Conservation (phyloP, 2,329 filamentous ascomycete species). For the Zalaria obscura region DNA sequence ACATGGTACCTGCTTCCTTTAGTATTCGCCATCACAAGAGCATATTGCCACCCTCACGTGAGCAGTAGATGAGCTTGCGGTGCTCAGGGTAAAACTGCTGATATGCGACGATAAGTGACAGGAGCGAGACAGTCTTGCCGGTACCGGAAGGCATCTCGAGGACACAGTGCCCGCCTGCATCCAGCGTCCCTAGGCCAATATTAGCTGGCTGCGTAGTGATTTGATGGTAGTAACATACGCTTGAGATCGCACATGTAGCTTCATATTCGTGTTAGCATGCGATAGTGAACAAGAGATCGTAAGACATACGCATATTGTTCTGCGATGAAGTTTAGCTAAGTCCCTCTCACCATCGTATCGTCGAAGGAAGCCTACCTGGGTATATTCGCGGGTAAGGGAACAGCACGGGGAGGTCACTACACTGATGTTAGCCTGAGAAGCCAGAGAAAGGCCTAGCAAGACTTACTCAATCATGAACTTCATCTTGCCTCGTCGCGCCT, state of each 20-base stretch:
- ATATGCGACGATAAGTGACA: slow-evolving; percentile 93
- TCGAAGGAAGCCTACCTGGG: slow-evolving; percentile 26
- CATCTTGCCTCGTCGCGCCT: slow-evolving; percentile 48
- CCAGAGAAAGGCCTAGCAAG: background rate
- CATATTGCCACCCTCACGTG: slow-evolving; percentile 41
- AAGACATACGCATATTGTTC: slow-evolving; percentile 50
- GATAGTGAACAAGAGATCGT: background rate
- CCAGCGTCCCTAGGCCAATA: slow-evolving; percentile 50
- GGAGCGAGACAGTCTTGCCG: slow-evolving; percentile 87
- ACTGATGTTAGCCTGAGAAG: background rate
- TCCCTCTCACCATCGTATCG: too few relatives aligned
- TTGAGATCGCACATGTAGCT: slow-evolving; percentile 77
- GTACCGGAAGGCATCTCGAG: slow-evolving; percentile 98
- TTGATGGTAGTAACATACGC: slow-evolving; percentile 22
- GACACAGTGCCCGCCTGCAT: slow-evolving; percentile 88
- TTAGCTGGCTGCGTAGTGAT: background rate
- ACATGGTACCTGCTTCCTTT: slow-evolving; percentile 64
- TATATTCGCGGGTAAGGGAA: slow-evolving; percentile 66
- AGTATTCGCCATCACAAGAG: background rate
- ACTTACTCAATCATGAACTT: slow-evolving; percentile 64
- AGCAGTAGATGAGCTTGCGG: slow-evolving; percentile 96
- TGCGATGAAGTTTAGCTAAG: slow-evolving; percentile 7
- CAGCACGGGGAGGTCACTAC: slow-evolving; percentile 51
- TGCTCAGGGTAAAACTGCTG: slow-evolving; percentile 89
- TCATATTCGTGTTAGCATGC: background rate